A percentile compares a stretch with the other conserved stretches of the same genome.
Evolutionary conservation across 768 basidiomycete species (phyloP).

Genomic region (Termitomyces sp.): DNA sequence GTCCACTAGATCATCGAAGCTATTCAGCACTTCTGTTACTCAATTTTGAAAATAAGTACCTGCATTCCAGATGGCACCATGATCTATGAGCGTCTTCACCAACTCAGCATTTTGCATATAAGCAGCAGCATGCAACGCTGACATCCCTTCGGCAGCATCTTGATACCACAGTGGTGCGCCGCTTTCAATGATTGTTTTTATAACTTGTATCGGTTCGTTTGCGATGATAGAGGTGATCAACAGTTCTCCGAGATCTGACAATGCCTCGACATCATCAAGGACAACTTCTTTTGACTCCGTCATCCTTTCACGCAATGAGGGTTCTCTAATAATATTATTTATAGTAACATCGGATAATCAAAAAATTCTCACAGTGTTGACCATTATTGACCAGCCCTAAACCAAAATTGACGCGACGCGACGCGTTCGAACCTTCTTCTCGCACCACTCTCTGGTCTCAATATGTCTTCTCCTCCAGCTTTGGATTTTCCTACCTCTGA

Average conservation of each 20-base stretch:
- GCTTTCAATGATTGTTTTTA: slow-evolving; percentile 47
- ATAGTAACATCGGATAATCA: neutral
- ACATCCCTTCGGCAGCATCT: slow-evolving; percentile 71
- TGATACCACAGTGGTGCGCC: slow-evolving; percentile 91
- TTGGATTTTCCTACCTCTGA: slow-evolving; percentile 64
- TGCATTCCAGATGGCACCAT: slow-evolving; percentile 90
- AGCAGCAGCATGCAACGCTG: slow-evolving; percentile 82
- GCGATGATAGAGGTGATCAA: slow-evolving; percentile 57
- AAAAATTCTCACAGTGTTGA: neutral
- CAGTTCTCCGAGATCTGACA: slow-evolving; percentile 49
- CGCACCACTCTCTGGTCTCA: slow-evolving; percentile 2
- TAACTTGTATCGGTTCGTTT: slow-evolving; percentile 33
- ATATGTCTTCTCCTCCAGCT: slow-evolving; percentile 61
- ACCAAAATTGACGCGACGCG: slow-evolving; percentile 47
- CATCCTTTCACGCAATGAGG: slow-evolving; percentile 17
- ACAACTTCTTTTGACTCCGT: neutral
- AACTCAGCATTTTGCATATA: slow-evolving; percentile 64
- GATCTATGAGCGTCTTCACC: slow-evolving; percentile 60
- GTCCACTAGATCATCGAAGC: slow-evolving; percentile 47
- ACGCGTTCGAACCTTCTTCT: slow-evolving; percentile 28
- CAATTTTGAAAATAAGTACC: slow-evolving; percentile 32
- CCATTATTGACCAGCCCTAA: slow-evolving; percentile 42
- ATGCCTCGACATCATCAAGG: slow-evolving; percentile 30
- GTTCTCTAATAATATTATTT: neutral
- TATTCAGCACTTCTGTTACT: neutral